These are phyloP conservation scores for Aspergillus glaucus DNA, from an alignment of 2,329 filamentous ascomycete species.

Conservation along the genomic window DNA sequence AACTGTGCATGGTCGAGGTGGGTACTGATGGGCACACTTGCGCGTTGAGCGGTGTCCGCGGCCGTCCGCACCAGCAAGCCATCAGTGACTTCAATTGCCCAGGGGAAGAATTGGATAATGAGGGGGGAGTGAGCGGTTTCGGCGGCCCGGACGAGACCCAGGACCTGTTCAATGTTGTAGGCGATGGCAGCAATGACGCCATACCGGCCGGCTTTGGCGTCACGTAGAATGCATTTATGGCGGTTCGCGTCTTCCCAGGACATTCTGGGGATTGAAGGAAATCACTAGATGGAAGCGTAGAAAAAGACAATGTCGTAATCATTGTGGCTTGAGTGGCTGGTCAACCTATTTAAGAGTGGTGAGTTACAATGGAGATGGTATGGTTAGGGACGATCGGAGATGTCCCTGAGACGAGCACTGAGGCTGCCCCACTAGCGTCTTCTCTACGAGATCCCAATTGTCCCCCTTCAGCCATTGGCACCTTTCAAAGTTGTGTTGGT, in stretches of 20 bases:
- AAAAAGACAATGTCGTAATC: too few relatives aligned
- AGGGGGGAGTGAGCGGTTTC: slow-evolving; percentile 58
- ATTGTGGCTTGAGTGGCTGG: too few relatives aligned
- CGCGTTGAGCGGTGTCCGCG: slow-evolving; percentile 46
- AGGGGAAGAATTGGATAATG: slow-evolving; percentile 65
- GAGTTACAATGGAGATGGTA: too few relatives aligned
- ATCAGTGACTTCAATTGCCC: slow-evolving; percentile 59
- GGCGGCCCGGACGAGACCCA: slow-evolving; percentile 59
- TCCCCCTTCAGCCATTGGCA: too few relatives aligned
- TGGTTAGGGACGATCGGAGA: too few relatives aligned
- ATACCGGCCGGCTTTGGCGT: slow-evolving; percentile 48
- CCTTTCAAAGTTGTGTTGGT: too few relatives aligned
- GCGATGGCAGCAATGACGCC: slow-evolving; percentile 52
- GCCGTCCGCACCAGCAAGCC: slow-evolving; percentile 47
- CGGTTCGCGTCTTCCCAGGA: slow-evolving; percentile 8
- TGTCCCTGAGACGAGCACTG: too few relatives aligned
- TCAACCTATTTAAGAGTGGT: too few relatives aligned
- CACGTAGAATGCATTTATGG: slow-evolving; percentile 44
- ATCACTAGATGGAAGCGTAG: too few relatives aligned
- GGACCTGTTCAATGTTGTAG: slow-evolving; percentile 62
- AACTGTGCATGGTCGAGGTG: slow-evolving; percentile 60
- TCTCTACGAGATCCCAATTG: too few relatives aligned
- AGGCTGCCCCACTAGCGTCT: too few relatives aligned
- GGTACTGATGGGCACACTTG: slow-evolving; percentile 52
- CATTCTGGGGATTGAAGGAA: slow-evolving; percentile 22